Conservation (phyloP, 73 alveolate species). For the Symbiodinium natans region DNA sequence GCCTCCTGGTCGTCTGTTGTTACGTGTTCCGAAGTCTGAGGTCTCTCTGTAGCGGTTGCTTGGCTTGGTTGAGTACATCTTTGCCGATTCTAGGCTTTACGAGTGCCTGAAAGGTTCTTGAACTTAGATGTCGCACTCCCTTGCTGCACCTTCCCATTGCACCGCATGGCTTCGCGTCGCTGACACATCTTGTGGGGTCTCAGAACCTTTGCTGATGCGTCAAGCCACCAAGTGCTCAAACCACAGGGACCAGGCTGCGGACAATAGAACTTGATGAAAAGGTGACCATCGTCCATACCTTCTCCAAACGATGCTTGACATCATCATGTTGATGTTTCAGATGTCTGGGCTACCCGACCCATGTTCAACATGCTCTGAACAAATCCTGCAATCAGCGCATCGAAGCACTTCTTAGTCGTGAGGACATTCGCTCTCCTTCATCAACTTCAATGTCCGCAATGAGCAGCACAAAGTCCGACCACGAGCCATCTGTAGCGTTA, state of each 20-base stretch:
- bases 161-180: slow-evolving; percentile 57
- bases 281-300: slow-evolving; percentile 73
- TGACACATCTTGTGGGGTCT: slow-evolving; percentile 49
- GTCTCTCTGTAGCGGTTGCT: too few species aligned
- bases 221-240: background rate
- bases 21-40: too few species aligned
- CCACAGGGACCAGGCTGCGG: background rate
- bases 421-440: background rate
- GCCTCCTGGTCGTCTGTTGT: too few species aligned
- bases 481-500: background rate
- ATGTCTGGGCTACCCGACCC: background rate
- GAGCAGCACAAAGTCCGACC: slow-evolving; percentile 77
- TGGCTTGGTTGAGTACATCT: too few species aligned
- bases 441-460: slow-evolving; percentile 49
- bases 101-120: too few species aligned
- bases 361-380: slow-evolving; percentile 30
- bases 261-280: slow-evolving; percentile 33
- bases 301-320: too few species aligned
- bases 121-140: too few species aligned
- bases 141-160: slow-evolving; percentile 42
- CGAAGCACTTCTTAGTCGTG: background rate
- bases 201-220: background rate
- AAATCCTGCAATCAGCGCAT: slow-evolving; percentile 10
- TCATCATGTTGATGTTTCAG: background rate
- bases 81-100: too few species aligned